Base-by-base conservation (phyloP, 2,329 filamentous ascomycete species). In the Tolypocladium inflatum region DNA sequence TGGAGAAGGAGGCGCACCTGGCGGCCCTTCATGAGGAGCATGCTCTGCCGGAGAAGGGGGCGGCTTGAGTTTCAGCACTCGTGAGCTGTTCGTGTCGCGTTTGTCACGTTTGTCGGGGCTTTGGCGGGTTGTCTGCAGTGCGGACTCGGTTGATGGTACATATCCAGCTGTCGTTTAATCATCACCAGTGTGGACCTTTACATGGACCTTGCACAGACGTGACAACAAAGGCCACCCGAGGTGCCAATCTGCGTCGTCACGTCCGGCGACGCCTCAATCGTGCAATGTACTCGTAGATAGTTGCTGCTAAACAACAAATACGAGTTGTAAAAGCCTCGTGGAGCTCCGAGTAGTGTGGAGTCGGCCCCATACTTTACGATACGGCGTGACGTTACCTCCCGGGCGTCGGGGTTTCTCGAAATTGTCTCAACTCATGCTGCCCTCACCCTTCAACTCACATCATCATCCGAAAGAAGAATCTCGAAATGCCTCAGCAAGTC, bases 1-100 rank as follows among this genome's bases (percentile, higher is more conserved):
- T 83, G 50, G 78, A 82, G 63, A 83, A 83, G 71, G 80, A 83
- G 64, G 66, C 68, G 7, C 62, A 67, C 23, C 58, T 69, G 35
- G 55, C 60, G 30, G 55, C 55, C 19, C 39, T 57, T 21, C 65
- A 67, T 23, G 62, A 68, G 2, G 68, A 70, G 56, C 39, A 42
- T 23, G 10, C 19, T 15, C 10, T 39, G 19, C 26, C 19, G 30
- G 52, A 42, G 21, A 52, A 30, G 30, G 50, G 54, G 17, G 53
- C 83, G 78, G 64, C 81, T 30, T 52, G 21, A 50, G 30, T 1
- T 33, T 30, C 26, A 7, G 8, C 30, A 8, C 38, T 6, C 19
- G 39, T 17, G 39, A 9, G 10, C 42, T n/a, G n/a, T n/a, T n/a
- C n/a, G n/a, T n/a, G n/a, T n/a, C n/a, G n/a, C n/a, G 10, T 23